phyloP scores from a whole-genome alignment of 805 yeast species.

The Cyberlindnera japonica region DNA sequence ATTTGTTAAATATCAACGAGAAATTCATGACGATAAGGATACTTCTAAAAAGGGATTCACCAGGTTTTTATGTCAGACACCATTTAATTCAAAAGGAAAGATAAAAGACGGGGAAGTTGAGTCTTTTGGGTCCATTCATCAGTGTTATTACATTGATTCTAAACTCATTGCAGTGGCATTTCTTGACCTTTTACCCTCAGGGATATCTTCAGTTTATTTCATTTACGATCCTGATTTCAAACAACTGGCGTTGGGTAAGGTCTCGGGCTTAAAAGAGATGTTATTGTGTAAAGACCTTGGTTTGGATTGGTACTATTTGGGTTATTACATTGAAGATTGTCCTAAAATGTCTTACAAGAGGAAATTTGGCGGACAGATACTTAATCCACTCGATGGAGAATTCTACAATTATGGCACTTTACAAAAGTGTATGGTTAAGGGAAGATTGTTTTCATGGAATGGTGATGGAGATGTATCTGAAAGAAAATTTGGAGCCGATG shows the following conservation, averaged over 20 bases:
- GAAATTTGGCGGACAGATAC: conserved; percentile 70
- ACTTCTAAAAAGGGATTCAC: conserved; percentile 47
- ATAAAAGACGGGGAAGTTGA: conserved; percentile 15
- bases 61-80: conserved; percentile 66
- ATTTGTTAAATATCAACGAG: conserved; percentile 65
- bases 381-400: conserved; percentile 49
- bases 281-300: conserved; percentile 45
- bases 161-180: conserved; percentile 72
- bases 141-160: conserved; percentile 64
- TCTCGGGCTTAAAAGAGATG: conserved; percentile 72
- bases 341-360: conserved; percentile 79
- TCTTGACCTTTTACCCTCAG: conserved; percentile 69
- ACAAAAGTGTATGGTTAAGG: conserved; percentile 21
- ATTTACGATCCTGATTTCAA: conserved; percentile 83
- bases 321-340: conserved; percentile 78
- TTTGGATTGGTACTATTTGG: conserved; percentile 61
- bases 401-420: conserved; percentile 33
- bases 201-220: conserved; percentile 80
- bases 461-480: conserved; percentile 5
- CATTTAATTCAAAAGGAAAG: conserved; percentile 39
- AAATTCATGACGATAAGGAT: conserved; percentile 62
- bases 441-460: conserved; percentile 16
- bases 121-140: conserved; percentile 66
- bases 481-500: conserved; percentile 6
- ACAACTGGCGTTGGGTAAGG: conserved; percentile 66